Base-by-base conservation (phyloP, 2,329 filamentous ascomycete genomes). In the Colletotrichum sp. region DNA sequence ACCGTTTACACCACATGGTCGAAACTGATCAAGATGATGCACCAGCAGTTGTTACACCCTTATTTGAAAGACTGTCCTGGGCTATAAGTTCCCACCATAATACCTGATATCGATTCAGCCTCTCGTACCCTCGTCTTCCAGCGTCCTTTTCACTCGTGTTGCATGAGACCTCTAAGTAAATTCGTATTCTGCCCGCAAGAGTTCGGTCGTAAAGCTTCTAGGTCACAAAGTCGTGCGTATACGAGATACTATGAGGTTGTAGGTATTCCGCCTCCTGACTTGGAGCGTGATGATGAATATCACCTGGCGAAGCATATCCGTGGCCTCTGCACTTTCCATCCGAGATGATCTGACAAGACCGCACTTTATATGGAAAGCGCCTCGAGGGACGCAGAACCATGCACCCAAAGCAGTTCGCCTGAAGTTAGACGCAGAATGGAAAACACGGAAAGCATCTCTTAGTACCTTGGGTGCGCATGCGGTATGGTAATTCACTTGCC, bases 121-220 rank as follows among this genome's bases (percentile, higher is more conserved):
- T 8, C 2, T 13, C 0, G 6, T 48, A 3, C 11, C 44, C 44
- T 22, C 6, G 11, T 48, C 44, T 22, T 48, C 22, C 19, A 3
- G 3, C 44, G n/a, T 48, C n/a, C 6, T 22, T 12, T 0, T 48
- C 44, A 8, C 11, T 4, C n/a, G 0, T 12, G n/a, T 0, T 5
- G 11, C 3, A 48, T 48, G 44, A 48, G n/a, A 1, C 44, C 9
- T 13, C 3, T 0, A 48, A 13, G 0, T 22, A 7, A 48, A 0
- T 8, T 0, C 11, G n/a, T 22, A 48, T 48, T 22, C 11, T 48
- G 11, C 8, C 1, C n/a, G 6, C 1, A 13, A 3, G 6, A 48
- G 0, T 13, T 48, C 4, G 2, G 1, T n/a, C 0, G 6, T 2
- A 13, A 0, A 48, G n/a, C 19, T 48, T 22, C 0, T 5, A 6